These are phyloP conservation scores for Calonectria fujianensis DNA, from an alignment of 2,329 filamentous ascomycete genomes.

Conservation along the genomic window DNA sequence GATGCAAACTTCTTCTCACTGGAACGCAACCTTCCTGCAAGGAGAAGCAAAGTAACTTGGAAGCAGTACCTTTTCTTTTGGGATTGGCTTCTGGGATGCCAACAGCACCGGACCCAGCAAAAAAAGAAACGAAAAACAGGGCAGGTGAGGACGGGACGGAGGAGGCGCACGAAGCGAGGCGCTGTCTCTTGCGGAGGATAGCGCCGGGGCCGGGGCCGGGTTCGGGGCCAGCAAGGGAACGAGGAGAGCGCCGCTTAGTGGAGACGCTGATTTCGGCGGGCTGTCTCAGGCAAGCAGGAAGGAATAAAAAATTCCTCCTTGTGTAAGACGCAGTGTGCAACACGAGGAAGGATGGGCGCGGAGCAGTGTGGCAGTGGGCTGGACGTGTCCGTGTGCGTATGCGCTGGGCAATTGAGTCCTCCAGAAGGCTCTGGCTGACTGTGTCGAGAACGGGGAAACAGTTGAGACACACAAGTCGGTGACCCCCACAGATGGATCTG, in stretches of 20 bases:
- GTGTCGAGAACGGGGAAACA: conserved; percentile 28
- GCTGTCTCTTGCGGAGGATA: conserved; percentile 41
- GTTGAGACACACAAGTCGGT: conserved; percentile 30
- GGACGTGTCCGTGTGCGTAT: background rate
- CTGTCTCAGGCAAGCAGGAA: conserved; percentile 39
- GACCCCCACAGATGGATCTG: conserved; percentile 27
- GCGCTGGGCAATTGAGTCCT: conserved; percentile 13
- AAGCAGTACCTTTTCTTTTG: conserved; percentile 44
- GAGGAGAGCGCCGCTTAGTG: conserved; percentile 38
- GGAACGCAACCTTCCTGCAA: conserved; percentile 36
- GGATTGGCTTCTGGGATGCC: conserved; percentile 31
- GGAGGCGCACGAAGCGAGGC: conserved; percentile 26
- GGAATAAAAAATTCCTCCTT: background rate
- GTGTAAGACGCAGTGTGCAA: conserved; percentile 18
- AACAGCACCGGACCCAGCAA: conserved; percentile 31
- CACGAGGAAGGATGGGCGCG: conserved; percentile 14
- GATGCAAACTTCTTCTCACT: conserved; percentile 28
- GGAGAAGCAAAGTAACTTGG: conserved; percentile 36
- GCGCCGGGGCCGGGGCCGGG: conserved; percentile 52
- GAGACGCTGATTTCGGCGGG: conserved; percentile 34
- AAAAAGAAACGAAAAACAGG: conserved; percentile 16
- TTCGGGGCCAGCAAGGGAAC: conserved; percentile 49
- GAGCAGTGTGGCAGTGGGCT: background rate
- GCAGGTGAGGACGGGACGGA: conserved; percentile 26
- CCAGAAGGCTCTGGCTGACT: conserved; percentile 16